phyloP scores from a whole-genome alignment of 2,329 filamentous ascomycete species.

The Nannizzia gypsea region DNA sequence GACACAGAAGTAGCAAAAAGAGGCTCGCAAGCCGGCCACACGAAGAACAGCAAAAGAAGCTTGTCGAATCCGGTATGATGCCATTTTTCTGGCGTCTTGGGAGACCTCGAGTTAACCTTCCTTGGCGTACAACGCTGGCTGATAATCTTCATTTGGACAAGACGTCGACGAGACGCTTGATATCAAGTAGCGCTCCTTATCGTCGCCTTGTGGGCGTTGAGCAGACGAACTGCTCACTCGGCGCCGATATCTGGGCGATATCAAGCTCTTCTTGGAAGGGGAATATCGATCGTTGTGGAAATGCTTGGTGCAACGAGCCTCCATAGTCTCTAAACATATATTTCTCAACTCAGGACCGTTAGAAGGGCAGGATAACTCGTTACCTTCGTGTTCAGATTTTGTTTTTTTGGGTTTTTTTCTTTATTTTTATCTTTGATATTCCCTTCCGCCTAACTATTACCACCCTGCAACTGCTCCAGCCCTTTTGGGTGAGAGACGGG shows the following conservation, averaged over 20 bases:
- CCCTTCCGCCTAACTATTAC: background rate
- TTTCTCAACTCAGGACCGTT: background rate
- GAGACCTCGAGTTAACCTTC: background rate
- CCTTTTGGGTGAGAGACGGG: background rate
- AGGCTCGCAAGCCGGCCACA: background rate
- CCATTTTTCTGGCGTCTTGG: background rate
- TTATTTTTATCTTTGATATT: background rate
- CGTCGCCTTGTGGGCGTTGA: background rate
- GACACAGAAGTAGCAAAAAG: background rate
- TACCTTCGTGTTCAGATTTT: background rate
- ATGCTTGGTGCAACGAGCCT: background rate
- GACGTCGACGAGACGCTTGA: background rate
- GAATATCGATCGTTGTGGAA: background rate
- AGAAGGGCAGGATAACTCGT: background rate
- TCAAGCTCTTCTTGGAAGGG: constrained; percentile 4
- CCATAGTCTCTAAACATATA: background rate
- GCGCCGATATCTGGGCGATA: background rate
- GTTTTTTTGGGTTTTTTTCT: background rate
- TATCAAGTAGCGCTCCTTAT: background rate
- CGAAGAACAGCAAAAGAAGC: background rate
- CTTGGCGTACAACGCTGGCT: constrained; percentile 2
- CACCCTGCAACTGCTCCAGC: background rate
- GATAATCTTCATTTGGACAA: background rate
- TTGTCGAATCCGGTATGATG: background rate
- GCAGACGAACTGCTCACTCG: background rate